These are phyloP conservation scores for Malassezia pachydermatis DNA, from an alignment of 1,284 basidiomycete genomes.

Conservation along the genomic window DNA sequence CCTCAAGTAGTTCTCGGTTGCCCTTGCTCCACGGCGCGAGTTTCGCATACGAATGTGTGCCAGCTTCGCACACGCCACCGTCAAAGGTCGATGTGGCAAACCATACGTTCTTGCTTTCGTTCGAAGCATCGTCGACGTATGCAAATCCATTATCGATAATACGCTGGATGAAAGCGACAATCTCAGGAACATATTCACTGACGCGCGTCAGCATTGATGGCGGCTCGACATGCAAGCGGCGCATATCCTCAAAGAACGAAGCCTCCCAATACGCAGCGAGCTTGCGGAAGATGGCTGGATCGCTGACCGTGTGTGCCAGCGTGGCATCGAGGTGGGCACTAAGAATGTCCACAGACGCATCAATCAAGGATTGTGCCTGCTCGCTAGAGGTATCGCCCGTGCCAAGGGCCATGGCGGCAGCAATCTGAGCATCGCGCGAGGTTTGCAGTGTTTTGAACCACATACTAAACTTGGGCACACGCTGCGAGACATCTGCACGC, in stretches of 20 bases:
- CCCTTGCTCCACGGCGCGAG: constrained; percentile 90
- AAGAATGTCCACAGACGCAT: constrained; percentile 40
- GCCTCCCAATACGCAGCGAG: constrained; percentile 83
- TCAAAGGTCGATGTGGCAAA: constrained; percentile 89
- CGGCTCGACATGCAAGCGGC: constrained; percentile 67
- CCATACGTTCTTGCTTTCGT: constrained; percentile 57
- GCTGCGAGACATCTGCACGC: constrained; percentile 25
- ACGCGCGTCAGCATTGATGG: constrained; percentile 89
- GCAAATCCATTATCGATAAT: constrained; percentile 83
- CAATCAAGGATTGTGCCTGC: constrained; percentile 26
- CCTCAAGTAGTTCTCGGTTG: constrained; percentile 77
- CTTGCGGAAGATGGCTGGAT: constrained; percentile 73
- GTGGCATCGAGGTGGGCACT: constrained; percentile 27
- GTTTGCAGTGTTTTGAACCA: constrained; percentile 37
- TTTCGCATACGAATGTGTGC: constrained; percentile 70
- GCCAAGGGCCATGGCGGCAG: constrained; percentile 35
- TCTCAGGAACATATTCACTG: constrained; percentile 93
- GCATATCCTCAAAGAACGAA: constrained; percentile 87
- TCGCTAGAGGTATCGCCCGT: constrained; percentile 22
- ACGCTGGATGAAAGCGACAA: constrained; percentile 74
- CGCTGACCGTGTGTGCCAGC: constrained; percentile 64
- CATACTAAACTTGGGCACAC: constrained; percentile 43
- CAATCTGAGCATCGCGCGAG: constrained; percentile 37
- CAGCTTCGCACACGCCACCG: constrained; percentile 50
- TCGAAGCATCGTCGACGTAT: constrained; percentile 53